Evolutionary conservation across 2,329 filamentous ascomycete species (phyloP), one percentile per base, ranked within the genome.

Genomic region (Nigrograna mackinnonii): DNA sequence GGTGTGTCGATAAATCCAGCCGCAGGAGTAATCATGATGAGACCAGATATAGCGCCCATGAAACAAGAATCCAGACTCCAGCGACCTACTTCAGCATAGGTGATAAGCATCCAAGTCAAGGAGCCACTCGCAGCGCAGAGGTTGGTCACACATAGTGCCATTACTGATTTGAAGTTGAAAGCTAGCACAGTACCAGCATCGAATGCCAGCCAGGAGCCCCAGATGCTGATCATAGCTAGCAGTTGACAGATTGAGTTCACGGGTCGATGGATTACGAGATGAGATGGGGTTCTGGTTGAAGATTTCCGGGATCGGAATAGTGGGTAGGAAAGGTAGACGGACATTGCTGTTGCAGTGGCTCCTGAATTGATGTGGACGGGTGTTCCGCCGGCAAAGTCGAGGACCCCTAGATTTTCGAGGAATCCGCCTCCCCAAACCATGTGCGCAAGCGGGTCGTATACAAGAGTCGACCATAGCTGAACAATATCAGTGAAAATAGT

Each of bases 1-100:
- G 70, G 68, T 60, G 77, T 65, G 35, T 78, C 75, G 32, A 79
- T 73, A 58, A 75, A 75, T 1, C 72, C 71, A 1, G 76, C 76
- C 1, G 73, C 65, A 0, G 76, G 76, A 0, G 76, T 79, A 37
- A 79, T 78, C 67, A 79, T 76, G 17, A 79, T 75, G 4, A 79
- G 62, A 1, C 76, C 76, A 0, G 75, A 65, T n/a, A 79, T 76
- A 1, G 76, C 75, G 7, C 77, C 76, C 68, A 79, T 74, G 56
- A 79, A 79, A 4, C 70, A 76, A 3, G 70, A 69, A 46, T 78
- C 76, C 6, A 78, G 52, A 14, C 73, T 76, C 73, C 74, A 79
- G 45, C 58, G 63, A 13, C 64, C 70, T 5, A 61, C 64, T 41
- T 70, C 75, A 22, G 63, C 57, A 45, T 70, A 77, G 2, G 73